Conservation (phyloP, 441 rosid species). For the Jatropha podagrica region DNA sequence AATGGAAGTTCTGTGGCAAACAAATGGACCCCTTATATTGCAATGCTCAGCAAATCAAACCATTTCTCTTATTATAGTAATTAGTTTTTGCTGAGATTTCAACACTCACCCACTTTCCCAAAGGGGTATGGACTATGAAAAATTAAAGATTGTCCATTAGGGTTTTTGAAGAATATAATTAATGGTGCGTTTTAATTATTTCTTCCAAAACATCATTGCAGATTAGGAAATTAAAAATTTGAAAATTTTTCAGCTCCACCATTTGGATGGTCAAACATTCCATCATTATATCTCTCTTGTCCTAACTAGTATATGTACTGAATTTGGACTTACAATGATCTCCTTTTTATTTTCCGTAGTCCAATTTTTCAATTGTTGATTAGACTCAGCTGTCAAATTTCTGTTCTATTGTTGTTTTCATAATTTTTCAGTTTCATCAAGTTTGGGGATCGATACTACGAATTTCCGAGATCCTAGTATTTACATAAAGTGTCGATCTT, state of each 20-base stretch:
- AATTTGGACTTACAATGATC: background rate
- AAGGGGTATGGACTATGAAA: constrained; percentile 65
- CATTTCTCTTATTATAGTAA: constrained; percentile 13
- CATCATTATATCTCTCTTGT: background rate
- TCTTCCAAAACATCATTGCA: constrained; percentile 9
- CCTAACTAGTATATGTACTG: background rate
- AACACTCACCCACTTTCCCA: constrained; percentile 46
- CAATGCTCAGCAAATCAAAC: constrained; percentile 19
- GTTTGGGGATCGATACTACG: too few relatives aligned
- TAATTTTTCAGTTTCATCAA: background rate
- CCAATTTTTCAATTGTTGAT: background rate
- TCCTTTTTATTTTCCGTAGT: background rate
- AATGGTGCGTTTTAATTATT: constrained; percentile 3
- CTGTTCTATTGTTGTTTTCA: background rate
- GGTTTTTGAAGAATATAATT: background rate
- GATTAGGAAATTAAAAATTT: background rate
- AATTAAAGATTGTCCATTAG: background rate
- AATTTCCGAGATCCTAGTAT: too few relatives aligned
- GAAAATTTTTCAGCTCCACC: constrained; percentile 20
- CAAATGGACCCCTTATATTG: constrained; percentile 40
- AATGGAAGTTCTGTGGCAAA: constrained; percentile 43
- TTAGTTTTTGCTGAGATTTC: constrained; percentile 20
- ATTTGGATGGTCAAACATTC: background rate
- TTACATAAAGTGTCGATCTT: too few relatives aligned
- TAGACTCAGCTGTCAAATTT: background rate